Base-by-base conservation (phyloP, 305 asterid species). In the Fraxinus nigra region DNA sequence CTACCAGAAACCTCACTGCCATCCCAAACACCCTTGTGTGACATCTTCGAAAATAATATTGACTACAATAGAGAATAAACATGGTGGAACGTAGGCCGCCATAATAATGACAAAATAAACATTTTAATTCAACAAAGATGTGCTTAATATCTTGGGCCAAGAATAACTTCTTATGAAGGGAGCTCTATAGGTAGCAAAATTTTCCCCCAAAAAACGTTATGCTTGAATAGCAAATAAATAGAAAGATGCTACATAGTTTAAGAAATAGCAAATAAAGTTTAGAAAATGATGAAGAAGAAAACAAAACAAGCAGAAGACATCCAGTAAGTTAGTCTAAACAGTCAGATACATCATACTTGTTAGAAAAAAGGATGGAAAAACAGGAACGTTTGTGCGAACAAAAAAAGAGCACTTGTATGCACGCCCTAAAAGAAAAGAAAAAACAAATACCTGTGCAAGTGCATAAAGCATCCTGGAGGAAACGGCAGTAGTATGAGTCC, bases 401-500 rank as follows among this genome's bases (percentile, higher is more conserved):
- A 20, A 63, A 26, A 63, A 63, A 63, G 72, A 22, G 72, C 33
- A 63, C 26, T 63, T 22, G 72, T 24, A 63, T 22, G 14, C 30
- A 22, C 2, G 2, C 33, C 72, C 16, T 20, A 1, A 24, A 63
- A 22, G 72, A 63, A 63, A 14, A 32, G 43, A 70, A 70, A 70
- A 61, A 32, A 72, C 78, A 77, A 82, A 14, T 30, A 94, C 99
- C 98, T 95, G 90, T 43, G 98, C 99, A 83, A 92, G 97, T 80
- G 87, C 87, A 88, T 93, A 94, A 76, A 94, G 89, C 98, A 94
- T 94, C 89, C 98, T 92, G 43, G 98, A 90, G 80, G 99, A 94
- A 82, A 96, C 99, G 77, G 99, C 99, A 77, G 99, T 96, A 46
- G 99, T 96, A 85, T 94, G 99, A 78, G 99, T 94, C 65, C 99